These are phyloP conservation scores for Yamadazyma paraphyllophila DNA, from an alignment of 805 yeast species.

Conservation along the genomic window DNA sequence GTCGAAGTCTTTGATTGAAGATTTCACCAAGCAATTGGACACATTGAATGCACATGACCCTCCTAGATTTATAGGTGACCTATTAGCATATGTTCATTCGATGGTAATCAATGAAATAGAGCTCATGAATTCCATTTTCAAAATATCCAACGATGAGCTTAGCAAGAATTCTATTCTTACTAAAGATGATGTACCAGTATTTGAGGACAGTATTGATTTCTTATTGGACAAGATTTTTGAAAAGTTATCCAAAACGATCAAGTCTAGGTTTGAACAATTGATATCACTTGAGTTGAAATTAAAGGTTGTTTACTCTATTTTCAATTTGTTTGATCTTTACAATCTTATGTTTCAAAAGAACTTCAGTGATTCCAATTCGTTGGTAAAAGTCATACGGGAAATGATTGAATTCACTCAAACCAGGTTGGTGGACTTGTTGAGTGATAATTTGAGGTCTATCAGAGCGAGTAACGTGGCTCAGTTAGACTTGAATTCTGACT, in stretches of 20 bases:
- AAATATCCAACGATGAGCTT: constrained; percentile 16
- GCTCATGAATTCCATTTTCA: constrained; percentile 60
- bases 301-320: constrained; percentile 53
- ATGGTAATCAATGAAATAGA: constrained; percentile 86
- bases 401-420: constrained; percentile 26
- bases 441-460: constrained; percentile 31
- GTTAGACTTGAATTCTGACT: constrained; percentile 47
- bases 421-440: constrained; percentile 24
- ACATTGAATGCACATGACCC: constrained; percentile 66
- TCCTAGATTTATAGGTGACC: constrained; percentile 76
- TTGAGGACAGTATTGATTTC: background rate
- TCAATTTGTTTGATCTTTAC: constrained; percentile 66
- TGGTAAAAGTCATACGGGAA: constrained; percentile 21
- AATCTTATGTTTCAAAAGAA: constrained; percentile 61
- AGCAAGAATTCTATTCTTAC: background rate
- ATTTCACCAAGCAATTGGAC: constrained; percentile 45
- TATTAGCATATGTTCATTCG: constrained; percentile 84
- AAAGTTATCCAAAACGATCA: constrained; percentile 57
- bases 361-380: constrained; percentile 17
- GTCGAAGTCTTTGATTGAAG: constrained; percentile 60
- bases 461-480: constrained; percentile 37
- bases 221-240: constrained; percentile 37
- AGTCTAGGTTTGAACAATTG: constrained; percentile 64
- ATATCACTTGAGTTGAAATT: constrained; percentile 63
- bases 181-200: constrained; percentile 13